Evolutionary conservation across 2,329 filamentous ascomycete genomes (phyloP), one percentile per base, ranked within the genome.

Genomic region (Diaporthe citrichinensis): DNA sequence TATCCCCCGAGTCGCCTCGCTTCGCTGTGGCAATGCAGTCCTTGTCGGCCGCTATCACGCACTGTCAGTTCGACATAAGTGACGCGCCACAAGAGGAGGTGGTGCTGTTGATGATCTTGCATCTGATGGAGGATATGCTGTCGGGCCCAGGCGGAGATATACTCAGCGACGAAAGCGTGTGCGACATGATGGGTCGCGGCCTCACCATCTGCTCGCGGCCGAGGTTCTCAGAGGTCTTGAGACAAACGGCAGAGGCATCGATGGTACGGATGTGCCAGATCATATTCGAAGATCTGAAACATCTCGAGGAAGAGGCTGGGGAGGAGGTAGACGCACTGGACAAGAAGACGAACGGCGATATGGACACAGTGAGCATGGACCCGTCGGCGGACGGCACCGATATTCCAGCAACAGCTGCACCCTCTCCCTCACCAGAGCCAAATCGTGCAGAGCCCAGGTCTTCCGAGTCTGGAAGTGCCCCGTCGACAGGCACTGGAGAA

Each of bases 261-360:
- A 98, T 99, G 96, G 95, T 98, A 61, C 95, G 95, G 79, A 99
- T 99, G 97, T 98, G 97, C 82, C 97, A 99, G 85, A 95, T 98
- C 78, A 98, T 99, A 80, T 99, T 99, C 82, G 94, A 96, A 84
- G 93, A 97, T 76, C 86, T 99, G 71, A 98, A 98, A 83, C 92
- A 96, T 78, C 87, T 98, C 10, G 95, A 97, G 80, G 89, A 94
- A 62, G 93, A 96, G 81, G 90, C 92, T 31, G 92, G 92, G 17
- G 90, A 93, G 51, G 91, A 94, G 77, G 85, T 90, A 9, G 90
- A 92, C 49, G 90, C 90, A 4, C 84, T 94, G 74, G 93, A 95
- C 74, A 90, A 90, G 79, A 89, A 90, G 81, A 90, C 90, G 10
- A 91, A 93, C 78, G 91, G 91, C 31, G 92, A 94, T 77, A 91